Evolutionary conservation across 2,329 filamentous ascomycete genomes (phyloP).

Genomic region (Penicillium oxalicum): DNA sequence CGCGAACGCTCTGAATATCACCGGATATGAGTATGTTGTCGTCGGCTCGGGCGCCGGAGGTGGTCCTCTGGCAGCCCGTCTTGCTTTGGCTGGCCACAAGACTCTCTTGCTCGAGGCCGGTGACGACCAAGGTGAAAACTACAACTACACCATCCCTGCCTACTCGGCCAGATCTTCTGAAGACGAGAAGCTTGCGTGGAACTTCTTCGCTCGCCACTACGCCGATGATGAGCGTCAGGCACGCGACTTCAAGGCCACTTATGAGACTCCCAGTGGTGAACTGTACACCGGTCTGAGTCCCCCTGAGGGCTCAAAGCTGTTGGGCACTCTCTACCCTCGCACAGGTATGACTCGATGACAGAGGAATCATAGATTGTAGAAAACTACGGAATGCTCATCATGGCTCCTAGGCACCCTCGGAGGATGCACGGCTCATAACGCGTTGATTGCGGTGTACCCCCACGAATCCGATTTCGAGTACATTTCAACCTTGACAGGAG

Average conservation of each 20-base stretch:
- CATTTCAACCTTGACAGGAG: slow-evolving; percentile 54
- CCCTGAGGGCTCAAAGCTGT: slow-evolving; percentile 46
- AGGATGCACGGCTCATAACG: slow-evolving; percentile 58
- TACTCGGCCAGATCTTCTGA: slow-evolving; percentile 26
- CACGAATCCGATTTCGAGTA: slow-evolving; percentile 55
- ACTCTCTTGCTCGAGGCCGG: slow-evolving; percentile 37
- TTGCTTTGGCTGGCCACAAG: slow-evolving; percentile 31
- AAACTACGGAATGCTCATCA: neutral
- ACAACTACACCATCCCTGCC: slow-evolving; percentile 27
- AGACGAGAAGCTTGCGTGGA: slow-evolving; percentile 27
- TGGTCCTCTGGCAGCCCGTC: slow-evolving; percentile 31
- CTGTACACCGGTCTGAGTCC: slow-evolving; percentile 51
- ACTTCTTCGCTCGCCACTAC: slow-evolving; percentile 35
- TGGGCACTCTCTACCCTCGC: slow-evolving; percentile 55
- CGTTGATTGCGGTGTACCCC: slow-evolving; percentile 54
- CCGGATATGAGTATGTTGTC: slow-evolving; percentile 36
- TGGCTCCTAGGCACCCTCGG: slow-evolving; percentile 36
- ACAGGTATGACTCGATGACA: slow-evolving; percentile 36
- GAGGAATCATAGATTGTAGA: neutral
- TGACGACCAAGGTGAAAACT: slow-evolving; percentile 28
- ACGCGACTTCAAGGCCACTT: slow-evolving; percentile 36
- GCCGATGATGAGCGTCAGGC: slow-evolving; percentile 24
- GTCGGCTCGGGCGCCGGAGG: slow-evolving; percentile 35
- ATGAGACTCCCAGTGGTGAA: slow-evolving; percentile 41
- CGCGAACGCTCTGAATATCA: slow-evolving; percentile 18